Evolutionary conservation across 257 asterid species (phyloP).

Genomic region (Plantago elongata): DNA sequence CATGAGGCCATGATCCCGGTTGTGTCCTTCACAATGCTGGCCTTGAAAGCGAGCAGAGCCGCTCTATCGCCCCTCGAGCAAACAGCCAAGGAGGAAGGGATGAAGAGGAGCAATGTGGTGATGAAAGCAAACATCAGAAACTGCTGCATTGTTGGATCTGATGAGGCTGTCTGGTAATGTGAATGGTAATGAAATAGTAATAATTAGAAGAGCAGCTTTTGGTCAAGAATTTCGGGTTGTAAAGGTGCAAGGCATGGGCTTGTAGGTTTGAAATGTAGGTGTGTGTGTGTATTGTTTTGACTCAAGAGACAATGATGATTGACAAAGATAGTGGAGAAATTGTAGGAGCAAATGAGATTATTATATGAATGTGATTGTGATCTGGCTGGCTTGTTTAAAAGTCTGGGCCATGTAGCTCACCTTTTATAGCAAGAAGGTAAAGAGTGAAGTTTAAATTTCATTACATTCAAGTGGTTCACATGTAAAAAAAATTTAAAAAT

Average conservation of each 20-base stretch:
- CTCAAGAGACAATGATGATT: constrained; percentile 1
- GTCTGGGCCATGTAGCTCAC: neutral
- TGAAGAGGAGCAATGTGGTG: constrained; percentile 12
- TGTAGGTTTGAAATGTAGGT: neutral
- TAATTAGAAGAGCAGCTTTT: neutral
- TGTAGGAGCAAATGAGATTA: neutral
- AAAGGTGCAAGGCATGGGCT: constrained; percentile 24
- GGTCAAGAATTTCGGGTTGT: constrained; percentile 19
- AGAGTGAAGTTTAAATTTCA: neutral
- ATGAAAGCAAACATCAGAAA: constrained; percentile 40
- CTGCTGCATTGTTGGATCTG: constrained; percentile 32
- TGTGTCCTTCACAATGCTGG: constrained; percentile 55
- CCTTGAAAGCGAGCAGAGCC: constrained; percentile 79
- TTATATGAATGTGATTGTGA: too few relatives aligned
- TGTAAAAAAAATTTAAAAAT: neutral
- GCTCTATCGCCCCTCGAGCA: constrained; percentile 57
- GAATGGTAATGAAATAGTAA: too few relatives aligned
- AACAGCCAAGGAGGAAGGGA: constrained; percentile 19
- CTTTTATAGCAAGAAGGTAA: neutral
- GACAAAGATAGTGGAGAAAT: constrained; percentile 8
- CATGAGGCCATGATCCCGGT: constrained; percentile 70
- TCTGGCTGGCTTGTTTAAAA: neutral
- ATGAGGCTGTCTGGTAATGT: constrained; percentile 18
- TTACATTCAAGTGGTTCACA: constrained; percentile 4
- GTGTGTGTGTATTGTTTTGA: too few relatives aligned